Percentiles rank a stretch among this genome's conserved stretches.
Conservation (phyloP, 495 filamentous ascomycete genomes). For the Podospora bellae-mahoneyi region DNA sequence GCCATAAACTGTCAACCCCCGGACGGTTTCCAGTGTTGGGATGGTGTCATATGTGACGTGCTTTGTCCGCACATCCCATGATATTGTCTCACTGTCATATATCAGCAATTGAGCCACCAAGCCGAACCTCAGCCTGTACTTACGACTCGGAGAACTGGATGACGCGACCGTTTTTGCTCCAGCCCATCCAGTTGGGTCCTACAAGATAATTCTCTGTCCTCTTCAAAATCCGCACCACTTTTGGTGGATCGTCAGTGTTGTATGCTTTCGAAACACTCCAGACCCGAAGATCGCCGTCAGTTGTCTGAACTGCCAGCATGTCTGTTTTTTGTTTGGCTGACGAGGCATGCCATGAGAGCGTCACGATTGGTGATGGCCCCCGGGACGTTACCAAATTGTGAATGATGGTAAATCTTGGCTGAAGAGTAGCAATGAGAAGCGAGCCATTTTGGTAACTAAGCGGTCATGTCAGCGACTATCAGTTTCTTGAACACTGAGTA, state of each 20-base stretch:
- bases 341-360: constrained; percentile 95
- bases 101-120: constrained; percentile 13
- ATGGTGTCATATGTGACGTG: constrained; percentile 85
- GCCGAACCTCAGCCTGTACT: constrained; percentile 35
- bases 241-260: constrained; percentile 67
- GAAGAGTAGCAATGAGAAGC: constrained; percentile 81
- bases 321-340: constrained; percentile 96
- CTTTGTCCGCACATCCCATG: constrained; percentile 97
- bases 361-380: constrained; percentile 81
- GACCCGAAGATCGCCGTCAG: constrained; percentile 88
- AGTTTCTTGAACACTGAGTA: neutral
- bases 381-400: constrained; percentile 84
- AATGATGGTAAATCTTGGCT: constrained; percentile 89
- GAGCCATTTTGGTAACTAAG: constrained; percentile 90
- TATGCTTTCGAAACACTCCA: constrained; percentile 94
- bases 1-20: constrained; percentile 82
- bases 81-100: constrained; percentile 72
- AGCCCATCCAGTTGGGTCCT: constrained; percentile 92
- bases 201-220: constrained; percentile 66
- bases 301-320: constrained; percentile 91
- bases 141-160: constrained; percentile 91
- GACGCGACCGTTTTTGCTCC: constrained; percentile 97
- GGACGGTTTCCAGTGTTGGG: constrained; percentile 76
- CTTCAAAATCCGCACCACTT: constrained; percentile 84
- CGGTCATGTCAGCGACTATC: constrained; percentile 30